Base-by-base conservation (phyloP, 805 yeast species). In the Peterozyma toletana region DNA sequence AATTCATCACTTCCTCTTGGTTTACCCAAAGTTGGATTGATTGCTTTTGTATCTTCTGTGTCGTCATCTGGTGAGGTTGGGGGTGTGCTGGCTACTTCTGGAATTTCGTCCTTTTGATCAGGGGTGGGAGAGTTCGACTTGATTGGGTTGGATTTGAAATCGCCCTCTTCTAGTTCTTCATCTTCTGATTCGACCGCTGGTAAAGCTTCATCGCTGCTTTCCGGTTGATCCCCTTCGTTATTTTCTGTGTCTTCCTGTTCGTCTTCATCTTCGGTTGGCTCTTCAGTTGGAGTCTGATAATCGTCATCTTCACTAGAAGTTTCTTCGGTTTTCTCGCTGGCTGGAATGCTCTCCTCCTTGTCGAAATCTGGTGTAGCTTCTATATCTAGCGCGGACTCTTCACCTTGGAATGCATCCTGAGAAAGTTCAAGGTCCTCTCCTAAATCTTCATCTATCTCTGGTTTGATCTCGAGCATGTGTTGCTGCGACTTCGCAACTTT, bases 1-100 rank as follows among this genome's bases (percentile, higher is more conserved):
- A 80, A 84, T 38, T 70, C 67, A 2, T 60, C 50, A 11, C 51
- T 52, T 46, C 54, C 30, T 49, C 48, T 33, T 15, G 33, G 30
- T 48, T 50, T 15, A 36, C 38, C 49, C 41, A 35, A n/a, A 39
- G 47, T 35, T 49, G 52, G 40, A 29, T 48, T 27, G 7, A 5
- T 21, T 38, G 37, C 37, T 47, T 57, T 50, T 33, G 63, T 60
- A 30, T 57, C 52, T 11, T 60, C 64, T 47, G n/a, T 52, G n/a
- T 55, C 61, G 3, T 47, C 51, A 11, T 62, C 70, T 2, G 63
- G 57, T 1, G 60, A 55, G 2, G 67, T 55, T 38, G 65, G 62
- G 13, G 63, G 62, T 0, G 63, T 56, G 50, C 41, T 55, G 15
- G 58, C 60, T n/a, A 53, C 53, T 30, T 48, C 46, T 17, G 63